phyloP scores from a whole-genome alignment of 2,329 filamentous ascomycete species.

The Diaporthe humulicola region DNA sequence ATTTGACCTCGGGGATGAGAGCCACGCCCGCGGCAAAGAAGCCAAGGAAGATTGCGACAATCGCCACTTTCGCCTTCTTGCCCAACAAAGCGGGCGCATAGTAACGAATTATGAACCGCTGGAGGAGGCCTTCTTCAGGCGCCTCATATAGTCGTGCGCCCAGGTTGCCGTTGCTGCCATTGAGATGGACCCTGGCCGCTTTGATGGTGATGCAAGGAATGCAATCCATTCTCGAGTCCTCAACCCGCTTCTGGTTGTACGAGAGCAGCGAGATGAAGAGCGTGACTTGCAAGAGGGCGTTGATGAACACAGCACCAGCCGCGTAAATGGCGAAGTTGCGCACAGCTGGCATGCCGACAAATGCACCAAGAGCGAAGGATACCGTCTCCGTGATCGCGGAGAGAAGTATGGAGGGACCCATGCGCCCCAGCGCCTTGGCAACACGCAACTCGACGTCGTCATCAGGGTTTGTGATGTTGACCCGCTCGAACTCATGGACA shows the following conservation, averaged over 20 bases:
- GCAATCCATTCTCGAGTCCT: slow-evolving; percentile 90
- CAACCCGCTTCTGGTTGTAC: slow-evolving; percentile 91
- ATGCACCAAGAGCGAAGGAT: slow-evolving; percentile 91
- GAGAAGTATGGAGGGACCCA: slow-evolving; percentile 96
- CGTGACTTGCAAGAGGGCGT: slow-evolving; percentile 95
- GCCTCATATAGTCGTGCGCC: slow-evolving; percentile 76
- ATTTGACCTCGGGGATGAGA: slow-evolving; percentile 84
- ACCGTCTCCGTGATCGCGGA: slow-evolving; percentile 96
- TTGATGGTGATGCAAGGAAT: slow-evolving; percentile 89
- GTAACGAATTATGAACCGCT: slow-evolving; percentile 88
- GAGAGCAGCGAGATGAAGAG: slow-evolving; percentile 95
- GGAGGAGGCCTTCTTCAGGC: slow-evolving; percentile 85
- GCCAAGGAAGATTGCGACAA: slow-evolving; percentile 87
- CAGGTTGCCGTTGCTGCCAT: slow-evolving; percentile 70
- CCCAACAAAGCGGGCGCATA: slow-evolving; percentile 88
- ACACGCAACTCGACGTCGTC: slow-evolving; percentile 88
- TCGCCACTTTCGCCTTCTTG: slow-evolving; percentile 81
- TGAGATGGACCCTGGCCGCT: slow-evolving; percentile 77
- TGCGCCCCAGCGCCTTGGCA: slow-evolving; percentile 89
- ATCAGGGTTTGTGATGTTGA: slow-evolving; percentile 93
- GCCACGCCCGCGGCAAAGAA: slow-evolving; percentile 89
- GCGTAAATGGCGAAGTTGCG: slow-evolving; percentile 98
- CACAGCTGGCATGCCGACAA: slow-evolving; percentile 97
- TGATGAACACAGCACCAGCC: slow-evolving; percentile 95
- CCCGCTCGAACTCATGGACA: slow-evolving; percentile 96